Conservation (phyloP, 176 grass and related monocot genomes). For the Neostapfia colusana region DNA sequence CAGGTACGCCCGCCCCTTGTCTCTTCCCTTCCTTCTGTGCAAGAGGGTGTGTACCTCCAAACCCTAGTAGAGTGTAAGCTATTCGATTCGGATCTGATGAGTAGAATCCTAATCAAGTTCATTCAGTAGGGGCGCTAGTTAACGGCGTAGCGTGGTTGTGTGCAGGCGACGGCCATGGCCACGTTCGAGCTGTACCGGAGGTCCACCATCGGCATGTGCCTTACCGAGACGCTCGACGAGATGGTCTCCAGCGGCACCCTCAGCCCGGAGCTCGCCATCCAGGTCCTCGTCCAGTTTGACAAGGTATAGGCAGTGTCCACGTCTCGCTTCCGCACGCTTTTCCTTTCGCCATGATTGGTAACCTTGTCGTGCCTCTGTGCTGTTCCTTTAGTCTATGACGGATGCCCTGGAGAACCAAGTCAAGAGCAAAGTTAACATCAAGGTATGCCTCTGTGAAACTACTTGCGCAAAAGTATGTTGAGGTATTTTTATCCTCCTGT, state of each 20-base stretch:
- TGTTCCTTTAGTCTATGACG: conserved; percentile 75
- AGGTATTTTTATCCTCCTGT: not conserved
- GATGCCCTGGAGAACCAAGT: conserved; percentile 87
- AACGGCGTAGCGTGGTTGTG: not conserved
- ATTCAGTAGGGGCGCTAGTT: not conserved
- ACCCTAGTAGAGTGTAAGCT: too few species aligned
- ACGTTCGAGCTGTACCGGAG: conserved; percentile 93
- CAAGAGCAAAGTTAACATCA: conserved; percentile 85
- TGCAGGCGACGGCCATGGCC: conserved; percentile 49
- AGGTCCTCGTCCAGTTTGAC: conserved; percentile 95
- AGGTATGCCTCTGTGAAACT: conserved; percentile 43
- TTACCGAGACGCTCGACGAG: conserved; percentile 90
- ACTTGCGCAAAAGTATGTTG: not conserved
- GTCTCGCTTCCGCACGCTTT: not conserved
- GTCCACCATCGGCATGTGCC: conserved; percentile 87
- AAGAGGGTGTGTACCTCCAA: too few species aligned
- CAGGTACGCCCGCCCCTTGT: not conserved
- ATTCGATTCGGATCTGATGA: not conserved
- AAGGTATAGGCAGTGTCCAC: conserved; percentile 78
- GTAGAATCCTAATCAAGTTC: not conserved
- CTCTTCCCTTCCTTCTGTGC: not conserved
- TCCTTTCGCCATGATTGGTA: not conserved
- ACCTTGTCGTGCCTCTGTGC: not conserved
- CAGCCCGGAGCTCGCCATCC: conserved; percentile 86
- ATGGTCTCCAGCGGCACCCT: conserved; percentile 86